Evolutionary conservation across 2,329 filamentous ascomycete genomes (phyloP).

Genomic region (Calycina herbarum): DNA sequence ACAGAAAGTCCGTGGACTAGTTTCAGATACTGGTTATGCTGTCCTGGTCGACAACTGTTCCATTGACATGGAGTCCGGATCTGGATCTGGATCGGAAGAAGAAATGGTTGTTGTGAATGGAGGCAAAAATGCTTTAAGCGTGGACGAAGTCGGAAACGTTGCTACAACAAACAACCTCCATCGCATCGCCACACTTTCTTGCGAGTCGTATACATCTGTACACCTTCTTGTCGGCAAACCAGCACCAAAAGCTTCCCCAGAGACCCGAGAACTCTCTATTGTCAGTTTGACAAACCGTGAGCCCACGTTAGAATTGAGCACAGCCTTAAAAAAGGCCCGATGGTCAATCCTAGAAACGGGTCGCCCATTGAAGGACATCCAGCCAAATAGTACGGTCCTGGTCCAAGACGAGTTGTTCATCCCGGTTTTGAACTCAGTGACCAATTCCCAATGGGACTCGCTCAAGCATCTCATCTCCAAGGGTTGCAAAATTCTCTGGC

Average conservation of each 20-base stretch:
- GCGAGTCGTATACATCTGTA: conserved; percentile 12
- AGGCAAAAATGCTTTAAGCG: conserved; percentile 6
- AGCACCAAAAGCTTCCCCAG: neutral
- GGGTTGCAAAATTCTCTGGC: conserved; percentile 36
- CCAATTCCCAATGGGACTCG: conserved; percentile 17
- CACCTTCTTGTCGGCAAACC: conserved; percentile 12
- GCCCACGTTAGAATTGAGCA: neutral
- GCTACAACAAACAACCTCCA: conserved; percentile 8
- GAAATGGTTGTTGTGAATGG: neutral
- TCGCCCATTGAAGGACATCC: neutral
- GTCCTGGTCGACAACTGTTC: conserved; percentile 12
- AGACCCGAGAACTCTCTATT: conserved; percentile 10
- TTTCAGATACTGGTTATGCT: conserved; percentile 11
- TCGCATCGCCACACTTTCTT: conserved; percentile 13
- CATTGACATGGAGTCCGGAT: conserved; percentile 2
- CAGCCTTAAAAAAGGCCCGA: neutral
- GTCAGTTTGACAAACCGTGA: neutral
- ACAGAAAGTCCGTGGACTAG: conserved; percentile 12
- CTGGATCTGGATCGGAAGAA: neutral
- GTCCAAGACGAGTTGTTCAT: conserved; percentile 22
- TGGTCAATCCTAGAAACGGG: neutral
- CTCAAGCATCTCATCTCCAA: conserved; percentile 16
- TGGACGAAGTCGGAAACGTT: conserved; percentile 6
- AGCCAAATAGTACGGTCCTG: conserved; percentile 15
- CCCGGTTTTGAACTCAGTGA: conserved; percentile 13